Conservation (phyloP, 495 filamentous ascomycete genomes). For the Aspergillus incahuasiensis region DNA sequence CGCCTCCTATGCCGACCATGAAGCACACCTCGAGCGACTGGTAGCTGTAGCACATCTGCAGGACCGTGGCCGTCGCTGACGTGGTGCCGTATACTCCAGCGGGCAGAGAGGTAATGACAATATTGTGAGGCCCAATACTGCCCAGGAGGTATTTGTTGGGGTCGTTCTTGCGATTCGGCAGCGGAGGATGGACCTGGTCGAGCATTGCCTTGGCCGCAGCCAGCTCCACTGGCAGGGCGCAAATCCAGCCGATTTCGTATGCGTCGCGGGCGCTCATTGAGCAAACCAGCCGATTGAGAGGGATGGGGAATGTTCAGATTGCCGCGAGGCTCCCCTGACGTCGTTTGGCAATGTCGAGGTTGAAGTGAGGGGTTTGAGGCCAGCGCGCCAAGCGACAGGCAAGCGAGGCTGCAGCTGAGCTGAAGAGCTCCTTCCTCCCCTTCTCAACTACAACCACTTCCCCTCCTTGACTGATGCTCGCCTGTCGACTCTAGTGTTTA, state of each 20-base stretch:
- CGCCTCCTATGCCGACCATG: conserved; percentile 4
- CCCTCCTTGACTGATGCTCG: too few species aligned
- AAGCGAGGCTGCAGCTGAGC: too few species aligned
- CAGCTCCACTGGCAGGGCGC: background rate
- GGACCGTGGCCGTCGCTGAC: background rate
- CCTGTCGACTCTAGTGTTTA: too few species aligned
- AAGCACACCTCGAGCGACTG: background rate
- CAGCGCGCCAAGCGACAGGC: too few species aligned
- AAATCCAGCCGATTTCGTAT: conserved; percentile 4
- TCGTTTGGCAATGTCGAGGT: too few species aligned
- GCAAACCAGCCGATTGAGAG: too few species aligned
- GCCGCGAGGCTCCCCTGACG: too few species aligned
- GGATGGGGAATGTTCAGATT: too few species aligned
- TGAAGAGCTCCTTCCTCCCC: too few species aligned
- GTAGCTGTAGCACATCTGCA: background rate
- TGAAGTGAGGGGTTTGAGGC: too few species aligned
- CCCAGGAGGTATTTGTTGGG: conserved; percentile 1
- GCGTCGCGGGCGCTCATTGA: background rate
- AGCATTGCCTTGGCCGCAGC: background rate
- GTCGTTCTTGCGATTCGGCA: background rate
- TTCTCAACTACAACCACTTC: too few species aligned
- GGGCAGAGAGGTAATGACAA: background rate
- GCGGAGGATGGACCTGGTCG: background rate
- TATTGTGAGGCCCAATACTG: background rate
- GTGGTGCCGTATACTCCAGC: background rate